Percentiles rank a stretch among this genome's conserved stretches.
These are phyloP conservation scores for Ambrosia artemisiifolia DNA, from an alignment of 129 eudicot genomes.

Conservation along the genomic window DNA sequence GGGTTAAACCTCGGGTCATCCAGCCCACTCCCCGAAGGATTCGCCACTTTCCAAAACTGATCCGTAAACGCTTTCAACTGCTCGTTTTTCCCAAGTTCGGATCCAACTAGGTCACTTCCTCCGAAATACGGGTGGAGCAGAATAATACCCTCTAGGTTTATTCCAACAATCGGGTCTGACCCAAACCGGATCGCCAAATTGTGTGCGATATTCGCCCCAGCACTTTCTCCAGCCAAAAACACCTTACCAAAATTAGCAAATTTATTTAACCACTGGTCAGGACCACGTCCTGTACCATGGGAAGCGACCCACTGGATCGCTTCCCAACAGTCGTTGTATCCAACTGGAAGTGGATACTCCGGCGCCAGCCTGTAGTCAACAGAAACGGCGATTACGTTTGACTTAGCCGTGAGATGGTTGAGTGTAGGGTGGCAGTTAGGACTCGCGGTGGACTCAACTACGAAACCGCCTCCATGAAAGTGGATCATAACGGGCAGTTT, in stretches of 20 bases:
- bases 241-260: constrained; percentile 9
- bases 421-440: constrained; percentile 18
- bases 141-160: too few species aligned
- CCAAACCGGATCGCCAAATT: constrained; percentile 15
- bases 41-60: too few species aligned
- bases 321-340: constrained; percentile 24
- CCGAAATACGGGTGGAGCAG: too few species aligned
- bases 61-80: too few species aligned
- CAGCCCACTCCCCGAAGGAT: too few species aligned
- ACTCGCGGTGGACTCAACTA: constrained; percentile 19
- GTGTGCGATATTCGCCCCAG: constrained; percentile 32
- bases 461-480: constrained; percentile 35
- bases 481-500: constrained; percentile 29
- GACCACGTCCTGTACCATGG: background rate
- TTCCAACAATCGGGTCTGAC: background rate
- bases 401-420: constrained; percentile 6
- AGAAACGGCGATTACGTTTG: constrained; percentile 18
- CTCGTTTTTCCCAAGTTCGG: too few species aligned
- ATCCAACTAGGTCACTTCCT: too few species aligned
- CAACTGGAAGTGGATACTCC: constrained; percentile 15
- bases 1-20: constrained; percentile 40
- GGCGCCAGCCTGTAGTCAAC: constrained; percentile 30
- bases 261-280: constrained; percentile 14
- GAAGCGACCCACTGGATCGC: constrained; percentile 27
- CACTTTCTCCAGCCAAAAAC: constrained; percentile 31